Evolutionary conservation across 106 monocot genomes (phyloP).

Genomic region (Dactylorhiza incarnata): DNA sequence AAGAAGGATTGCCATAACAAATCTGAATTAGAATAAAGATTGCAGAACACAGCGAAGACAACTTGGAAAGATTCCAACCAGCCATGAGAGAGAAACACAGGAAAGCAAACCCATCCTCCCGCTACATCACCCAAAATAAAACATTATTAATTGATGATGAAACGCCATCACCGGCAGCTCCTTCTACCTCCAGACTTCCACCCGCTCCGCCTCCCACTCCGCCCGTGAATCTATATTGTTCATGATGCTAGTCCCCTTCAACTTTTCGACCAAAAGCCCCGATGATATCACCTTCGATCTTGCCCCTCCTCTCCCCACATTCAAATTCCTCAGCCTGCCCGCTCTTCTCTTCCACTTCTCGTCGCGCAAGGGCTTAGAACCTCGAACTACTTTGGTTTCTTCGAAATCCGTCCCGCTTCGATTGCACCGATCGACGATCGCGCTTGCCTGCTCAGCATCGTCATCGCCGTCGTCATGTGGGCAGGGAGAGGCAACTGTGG

Average conservation of each 20-base stretch:
- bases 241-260: background rate
- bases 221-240: background rate
- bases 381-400: background rate
- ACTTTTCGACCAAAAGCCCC: background rate
- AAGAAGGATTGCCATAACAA: too few relatives aligned
- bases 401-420: background rate
- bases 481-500: background rate
- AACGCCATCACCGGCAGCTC: too few relatives aligned
- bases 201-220: background rate
- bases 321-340: background rate
- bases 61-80: too few relatives aligned
- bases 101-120: too few relatives aligned
- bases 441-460: background rate
- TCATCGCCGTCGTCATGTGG: background rate
- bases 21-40: too few relatives aligned
- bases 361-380: background rate
- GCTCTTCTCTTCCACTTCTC: background rate
- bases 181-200: constrained; percentile 1
- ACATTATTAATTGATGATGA: too few relatives aligned
- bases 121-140: too few relatives aligned
- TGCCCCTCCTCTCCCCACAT: background rate
- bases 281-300: background rate
- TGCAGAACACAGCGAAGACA: too few relatives aligned
- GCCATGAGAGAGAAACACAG: too few relatives aligned
- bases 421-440: background rate